phyloP scores from a whole-genome alignment of 352 stramenopile species.

The Globisporangium mamillatum region DNA sequence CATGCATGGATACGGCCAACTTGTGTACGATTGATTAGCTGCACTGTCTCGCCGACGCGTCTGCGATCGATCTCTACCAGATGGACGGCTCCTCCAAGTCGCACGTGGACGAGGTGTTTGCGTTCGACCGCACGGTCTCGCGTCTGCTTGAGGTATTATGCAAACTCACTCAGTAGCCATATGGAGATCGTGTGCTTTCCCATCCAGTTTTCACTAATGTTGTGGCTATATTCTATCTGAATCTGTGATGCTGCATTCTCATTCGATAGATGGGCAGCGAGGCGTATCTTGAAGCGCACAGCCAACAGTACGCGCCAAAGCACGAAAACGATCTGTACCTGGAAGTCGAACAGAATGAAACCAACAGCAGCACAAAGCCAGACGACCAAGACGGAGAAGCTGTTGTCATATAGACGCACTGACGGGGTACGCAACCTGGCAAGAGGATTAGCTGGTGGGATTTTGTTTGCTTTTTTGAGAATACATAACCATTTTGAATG shows the following conservation, averaged over 20 bases:
- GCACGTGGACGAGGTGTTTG: slow-evolving; percentile 79
- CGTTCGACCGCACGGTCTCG: slow-evolving; percentile 85
- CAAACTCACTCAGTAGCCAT: background rate
- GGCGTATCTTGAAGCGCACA: slow-evolving; percentile 61
- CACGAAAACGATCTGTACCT: slow-evolving; percentile 26
- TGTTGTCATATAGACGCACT: slow-evolving; percentile 8
- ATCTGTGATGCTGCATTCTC: background rate
- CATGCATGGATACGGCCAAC: no score
- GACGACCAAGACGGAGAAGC: slow-evolving; percentile 15
- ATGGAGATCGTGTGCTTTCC: background rate
- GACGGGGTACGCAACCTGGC: background rate
- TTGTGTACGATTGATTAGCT: slow-evolving; percentile 34
- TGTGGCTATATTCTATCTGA: background rate
- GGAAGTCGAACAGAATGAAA: slow-evolving; percentile 16
- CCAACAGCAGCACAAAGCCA: background rate
- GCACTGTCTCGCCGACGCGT: slow-evolving; percentile 64
- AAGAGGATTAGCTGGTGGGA: background rate
- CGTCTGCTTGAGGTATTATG: slow-evolving; percentile 76
- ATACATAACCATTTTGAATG: background rate
- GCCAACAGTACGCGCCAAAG: slow-evolving; percentile 22
- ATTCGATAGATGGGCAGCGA: slow-evolving; percentile 61
- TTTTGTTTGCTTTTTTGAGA: background rate
- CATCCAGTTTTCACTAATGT: background rate
- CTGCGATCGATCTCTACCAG: slow-evolving; percentile 61
- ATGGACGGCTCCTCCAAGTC: slow-evolving; percentile 53